phyloP scores from a whole-genome alignment of 2,329 filamentous ascomycete species.

The Chaetomium globosum region DNA sequence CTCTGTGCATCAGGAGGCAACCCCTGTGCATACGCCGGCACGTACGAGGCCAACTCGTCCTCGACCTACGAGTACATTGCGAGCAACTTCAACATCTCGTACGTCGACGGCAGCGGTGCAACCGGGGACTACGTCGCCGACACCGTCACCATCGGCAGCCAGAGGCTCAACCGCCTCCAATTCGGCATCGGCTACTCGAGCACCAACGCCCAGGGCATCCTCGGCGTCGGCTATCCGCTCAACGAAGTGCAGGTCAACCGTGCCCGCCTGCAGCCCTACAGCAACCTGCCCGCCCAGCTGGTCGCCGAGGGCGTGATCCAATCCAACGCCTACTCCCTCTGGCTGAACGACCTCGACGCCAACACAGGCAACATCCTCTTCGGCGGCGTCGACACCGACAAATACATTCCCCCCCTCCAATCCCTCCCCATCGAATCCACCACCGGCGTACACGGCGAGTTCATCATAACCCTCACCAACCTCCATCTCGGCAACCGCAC shows the following conservation, averaged over 20 bases:
- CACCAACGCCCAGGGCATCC: constrained; percentile 67
- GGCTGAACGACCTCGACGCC: constrained; percentile 71
- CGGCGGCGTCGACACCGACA: constrained; percentile 70
- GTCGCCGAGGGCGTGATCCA: constrained; percentile 62
- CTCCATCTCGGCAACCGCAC: constrained; percentile 50
- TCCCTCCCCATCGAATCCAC: constrained; percentile 67
- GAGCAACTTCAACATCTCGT: constrained; percentile 82
- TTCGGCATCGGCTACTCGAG: constrained; percentile 73
- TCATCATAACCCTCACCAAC: constrained; percentile 69
- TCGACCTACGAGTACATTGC: constrained; percentile 75
- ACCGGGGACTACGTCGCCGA: constrained; percentile 80
- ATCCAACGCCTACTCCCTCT: constrained; percentile 72
- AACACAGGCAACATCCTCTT: constrained; percentile 71
- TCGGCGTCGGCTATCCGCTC: constrained; percentile 79
- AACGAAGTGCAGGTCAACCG: constrained; percentile 76
- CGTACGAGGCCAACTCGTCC: constrained; percentile 70
- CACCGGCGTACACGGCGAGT: constrained; percentile 58
- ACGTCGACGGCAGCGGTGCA: constrained; percentile 79
- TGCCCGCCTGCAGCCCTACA: constrained; percentile 58
- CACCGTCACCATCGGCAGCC: constrained; percentile 62
- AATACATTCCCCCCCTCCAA: constrained; percentile 63
- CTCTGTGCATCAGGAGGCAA: constrained; percentile 56
- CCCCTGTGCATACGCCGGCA: constrained; percentile 64
- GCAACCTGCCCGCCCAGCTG: constrained; percentile 70
- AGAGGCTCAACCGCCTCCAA: constrained; percentile 60